Conservation (phyloP, 306 rosid genomes). For the Trichosanthes cucumerina region DNA sequence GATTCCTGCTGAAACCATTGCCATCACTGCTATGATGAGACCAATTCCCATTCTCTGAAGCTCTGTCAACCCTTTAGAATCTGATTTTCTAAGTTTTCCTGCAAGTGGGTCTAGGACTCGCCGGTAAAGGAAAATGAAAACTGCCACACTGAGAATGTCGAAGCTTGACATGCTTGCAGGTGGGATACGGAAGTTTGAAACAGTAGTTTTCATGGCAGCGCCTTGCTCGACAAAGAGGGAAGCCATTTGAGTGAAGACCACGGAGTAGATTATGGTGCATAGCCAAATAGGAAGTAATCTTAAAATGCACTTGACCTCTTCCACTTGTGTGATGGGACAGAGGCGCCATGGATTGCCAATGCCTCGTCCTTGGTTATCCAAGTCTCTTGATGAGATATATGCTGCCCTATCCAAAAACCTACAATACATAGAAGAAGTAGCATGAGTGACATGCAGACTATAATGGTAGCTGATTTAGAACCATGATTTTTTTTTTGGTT, state of each 20-base stretch:
- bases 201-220: constrained; percentile 77
- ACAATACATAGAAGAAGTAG: constrained; percentile 9
- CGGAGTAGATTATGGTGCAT: constrained; percentile 93
- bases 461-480: background rate
- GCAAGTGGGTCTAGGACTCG: constrained; percentile 76
- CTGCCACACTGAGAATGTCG: constrained; percentile 78
- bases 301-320: constrained; percentile 91
- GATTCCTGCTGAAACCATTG: constrained; percentile 92
- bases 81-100: constrained; percentile 52
- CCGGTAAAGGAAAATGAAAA: constrained; percentile 80
- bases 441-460: background rate
- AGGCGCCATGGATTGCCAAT: constrained; percentile 57
- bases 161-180: constrained; percentile 99
- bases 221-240: constrained; percentile 99
- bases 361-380: constrained; percentile 32
- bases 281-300: constrained; percentile 97
- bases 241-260: constrained; percentile 98
- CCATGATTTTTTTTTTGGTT: background rate
- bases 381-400: constrained; percentile 63
- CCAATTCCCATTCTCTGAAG: constrained; percentile 99
- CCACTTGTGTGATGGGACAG: constrained; percentile 84
- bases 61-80: constrained; percentile 65
- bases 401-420: constrained; percentile 98
- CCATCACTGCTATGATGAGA: constrained; percentile 79
- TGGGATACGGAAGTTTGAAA: constrained; percentile 68